These are phyloP conservation scores for Barbarea vulgaris DNA, from an alignment of 345 rosid genomes.

Conservation along the genomic window DNA sequence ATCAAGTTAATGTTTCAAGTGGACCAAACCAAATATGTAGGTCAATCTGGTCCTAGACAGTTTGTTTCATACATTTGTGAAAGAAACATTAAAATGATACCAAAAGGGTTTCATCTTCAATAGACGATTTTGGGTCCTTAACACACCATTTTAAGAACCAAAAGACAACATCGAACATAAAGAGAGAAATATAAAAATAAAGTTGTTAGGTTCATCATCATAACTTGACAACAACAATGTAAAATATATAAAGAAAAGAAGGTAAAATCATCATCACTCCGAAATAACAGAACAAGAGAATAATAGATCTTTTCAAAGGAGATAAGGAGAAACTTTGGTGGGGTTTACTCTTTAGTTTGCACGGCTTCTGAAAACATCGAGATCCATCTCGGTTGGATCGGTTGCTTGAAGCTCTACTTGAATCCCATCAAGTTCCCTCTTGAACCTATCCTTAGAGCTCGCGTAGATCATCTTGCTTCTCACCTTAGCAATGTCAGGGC, in stretches of 20 bases:
- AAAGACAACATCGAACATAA: constrained; percentile 18
- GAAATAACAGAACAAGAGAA: constrained; percentile 8
- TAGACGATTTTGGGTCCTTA: constrained; percentile 8
- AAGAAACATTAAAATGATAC: constrained; percentile 4
- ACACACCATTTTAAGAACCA: constrained; percentile 20
- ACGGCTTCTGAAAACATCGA: constrained; percentile 57
- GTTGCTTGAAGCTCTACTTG: constrained; percentile 63
- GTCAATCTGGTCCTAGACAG: not conserved
- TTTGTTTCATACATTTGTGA: not conserved
- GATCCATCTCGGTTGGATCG: constrained; percentile 62
- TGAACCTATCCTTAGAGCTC: constrained; percentile 51
- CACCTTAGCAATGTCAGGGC: constrained; percentile 28
- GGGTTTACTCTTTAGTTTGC: constrained; percentile 34
- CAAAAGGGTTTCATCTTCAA: constrained; percentile 11
- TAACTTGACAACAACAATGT: constrained; percentile 31
- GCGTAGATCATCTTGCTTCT: constrained; percentile 42
- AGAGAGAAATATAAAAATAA: constrained; percentile 27
- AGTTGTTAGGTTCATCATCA: constrained; percentile 42
- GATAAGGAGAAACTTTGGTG: not conserved
- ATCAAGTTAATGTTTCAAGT: constrained; percentile 1
- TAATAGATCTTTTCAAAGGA: constrained; percentile 12
- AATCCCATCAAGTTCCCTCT: constrained; percentile 41
- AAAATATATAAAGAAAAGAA: not conserved
- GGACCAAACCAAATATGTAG: not conserved
- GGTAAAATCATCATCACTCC: constrained; percentile 26